Conservation (phyloP, 306 rosid genomes). For the Myrica gale region DNA sequence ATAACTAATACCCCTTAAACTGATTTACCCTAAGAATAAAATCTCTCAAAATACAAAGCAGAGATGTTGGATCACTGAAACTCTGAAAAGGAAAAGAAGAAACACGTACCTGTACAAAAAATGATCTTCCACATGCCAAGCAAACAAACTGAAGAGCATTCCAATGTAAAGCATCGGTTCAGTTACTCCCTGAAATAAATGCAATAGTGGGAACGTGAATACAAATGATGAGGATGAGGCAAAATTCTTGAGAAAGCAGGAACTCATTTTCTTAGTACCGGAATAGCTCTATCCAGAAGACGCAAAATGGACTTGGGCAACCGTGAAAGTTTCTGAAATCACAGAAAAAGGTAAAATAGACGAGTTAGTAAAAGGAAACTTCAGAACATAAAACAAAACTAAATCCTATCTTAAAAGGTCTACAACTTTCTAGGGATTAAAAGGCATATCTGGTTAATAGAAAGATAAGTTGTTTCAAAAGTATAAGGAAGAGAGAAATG, state of each 20-base stretch:
- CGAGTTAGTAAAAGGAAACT: slow-evolving; percentile 25
- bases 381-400: neutral
- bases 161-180: slow-evolving; percentile 98
- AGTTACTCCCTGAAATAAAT: slow-evolving; percentile 79
- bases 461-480: neutral
- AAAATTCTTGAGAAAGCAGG: slow-evolving; percentile 10
- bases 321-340: slow-evolving; percentile 73
- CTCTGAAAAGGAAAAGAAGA: neutral
- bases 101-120: slow-evolving; percentile 75
- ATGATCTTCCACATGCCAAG: slow-evolving; percentile 99
- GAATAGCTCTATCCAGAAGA: slow-evolving; percentile 76
- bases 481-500: neutral
- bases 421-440: neutral
- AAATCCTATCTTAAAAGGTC: neutral
- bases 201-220: slow-evolving; percentile 18
- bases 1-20: neutral
- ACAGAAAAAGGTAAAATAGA: slow-evolving; percentile 11
- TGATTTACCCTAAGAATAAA: no score
- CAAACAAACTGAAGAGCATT: slow-evolving; percentile 96
- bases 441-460: neutral
- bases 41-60: slow-evolving; percentile 6
- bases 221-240: neutral
- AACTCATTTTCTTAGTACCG: slow-evolving; percentile 47
- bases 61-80: neutral
- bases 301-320: slow-evolving; percentile 80